Evolutionary conservation across 2,329 filamentous ascomycete genomes (phyloP).

Genomic region (Colletotrichum kahawae): DNA sequence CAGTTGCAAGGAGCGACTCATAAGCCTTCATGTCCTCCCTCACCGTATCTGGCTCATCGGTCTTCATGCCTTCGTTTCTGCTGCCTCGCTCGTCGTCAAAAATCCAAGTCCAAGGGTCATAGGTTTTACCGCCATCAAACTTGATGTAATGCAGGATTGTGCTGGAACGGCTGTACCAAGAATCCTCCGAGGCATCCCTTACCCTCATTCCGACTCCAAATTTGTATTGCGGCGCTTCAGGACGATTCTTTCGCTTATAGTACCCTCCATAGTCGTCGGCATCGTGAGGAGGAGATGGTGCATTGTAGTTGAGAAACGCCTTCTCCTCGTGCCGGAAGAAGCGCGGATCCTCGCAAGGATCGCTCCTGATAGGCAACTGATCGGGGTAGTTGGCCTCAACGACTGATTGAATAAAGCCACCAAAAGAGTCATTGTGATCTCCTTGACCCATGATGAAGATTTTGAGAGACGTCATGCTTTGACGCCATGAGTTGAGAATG

Average conservation of each 20-base stretch:
- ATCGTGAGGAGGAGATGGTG: background rate
- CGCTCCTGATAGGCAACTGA: rapidly evolving
- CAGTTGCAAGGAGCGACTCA: background rate
- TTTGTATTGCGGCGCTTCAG: background rate
- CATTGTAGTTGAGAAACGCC: background rate
- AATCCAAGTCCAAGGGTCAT: background rate
- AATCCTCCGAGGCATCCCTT: no score
- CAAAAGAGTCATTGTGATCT: background rate
- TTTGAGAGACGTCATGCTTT: rapidly evolving
- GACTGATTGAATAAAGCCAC: background rate
- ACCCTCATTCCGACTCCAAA: background rate
- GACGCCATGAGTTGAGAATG: background rate
- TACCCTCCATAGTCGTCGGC: background rate
- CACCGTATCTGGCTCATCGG: background rate
- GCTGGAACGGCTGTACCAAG: no score
- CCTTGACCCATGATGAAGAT: background rate
- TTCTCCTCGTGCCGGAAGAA: rapidly evolving
- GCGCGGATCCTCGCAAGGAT: rapidly evolving
- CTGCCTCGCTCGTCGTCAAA: background rate
- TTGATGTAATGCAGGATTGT: background rate
- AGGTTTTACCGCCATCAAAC: background rate
- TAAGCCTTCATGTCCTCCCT: background rate
- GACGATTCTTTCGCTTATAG: background rate
- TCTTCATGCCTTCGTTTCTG: background rate
- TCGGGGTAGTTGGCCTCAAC: background rate